phyloP scores from a whole-genome alignment of 2,329 filamentous ascomycete species.

The Chaetomiaceae sp. region DNA sequence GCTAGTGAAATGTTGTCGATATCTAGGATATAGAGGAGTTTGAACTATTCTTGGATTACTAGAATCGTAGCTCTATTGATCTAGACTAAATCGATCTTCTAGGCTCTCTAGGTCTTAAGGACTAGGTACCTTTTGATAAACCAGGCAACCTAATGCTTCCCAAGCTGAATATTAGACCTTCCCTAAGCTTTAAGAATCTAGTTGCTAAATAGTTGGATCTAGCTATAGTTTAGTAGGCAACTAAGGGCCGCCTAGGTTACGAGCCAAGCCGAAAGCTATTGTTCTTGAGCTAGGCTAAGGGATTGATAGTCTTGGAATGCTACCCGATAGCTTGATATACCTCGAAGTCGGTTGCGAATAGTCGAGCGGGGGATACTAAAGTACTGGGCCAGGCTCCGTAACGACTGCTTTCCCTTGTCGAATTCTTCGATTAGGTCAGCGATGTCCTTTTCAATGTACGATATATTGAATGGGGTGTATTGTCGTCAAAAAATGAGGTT shows the following conservation, averaged over 20 bases:
- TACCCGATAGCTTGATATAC: background rate
- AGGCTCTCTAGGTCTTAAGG: background rate
- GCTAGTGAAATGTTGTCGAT: slow-evolving; percentile 8
- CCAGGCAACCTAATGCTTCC: background rate
- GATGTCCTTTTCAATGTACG: background rate
- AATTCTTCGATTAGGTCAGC: background rate
- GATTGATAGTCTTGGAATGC: background rate
- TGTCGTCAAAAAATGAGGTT: background rate
- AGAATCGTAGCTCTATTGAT: background rate
- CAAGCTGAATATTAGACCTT: background rate
- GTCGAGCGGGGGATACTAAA: slow-evolving; percentile 1
- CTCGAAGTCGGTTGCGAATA: background rate
- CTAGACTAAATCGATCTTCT: background rate
- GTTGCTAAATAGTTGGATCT: background rate
- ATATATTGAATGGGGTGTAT: background rate
- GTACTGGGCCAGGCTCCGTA: background rate
- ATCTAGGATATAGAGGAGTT: background rate
- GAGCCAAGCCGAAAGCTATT: background rate
- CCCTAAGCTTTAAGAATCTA: slow-evolving; percentile 1
- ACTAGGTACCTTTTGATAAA: background rate
- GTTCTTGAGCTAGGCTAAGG: background rate
- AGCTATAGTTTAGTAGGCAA: background rate
- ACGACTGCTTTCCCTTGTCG: background rate
- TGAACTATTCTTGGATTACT: slow-evolving; percentile 1
- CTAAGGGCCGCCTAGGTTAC: background rate